Base-by-base conservation (phyloP, 176 grass and related monocot genomes). In the Ensete glaucum region DNA sequence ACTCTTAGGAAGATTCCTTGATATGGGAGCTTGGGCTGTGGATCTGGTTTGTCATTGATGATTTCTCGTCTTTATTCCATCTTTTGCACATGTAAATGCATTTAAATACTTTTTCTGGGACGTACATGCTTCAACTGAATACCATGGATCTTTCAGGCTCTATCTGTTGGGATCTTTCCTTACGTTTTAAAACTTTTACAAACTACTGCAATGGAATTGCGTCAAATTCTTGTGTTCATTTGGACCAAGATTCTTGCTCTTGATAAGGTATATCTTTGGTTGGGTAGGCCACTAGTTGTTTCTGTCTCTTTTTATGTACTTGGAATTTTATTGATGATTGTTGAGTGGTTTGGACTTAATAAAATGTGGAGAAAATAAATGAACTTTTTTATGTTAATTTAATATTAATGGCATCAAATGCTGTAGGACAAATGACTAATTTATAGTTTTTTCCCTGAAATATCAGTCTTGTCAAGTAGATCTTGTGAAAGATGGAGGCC, bases 211-310 rank as follows among this genome's bases (percentile, higher is more conserved):
- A 76, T 86, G 72, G 95, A 99, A 69, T 69, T 99, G 73, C 90
- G 88, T 15, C 95, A 99, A 87, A 99, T 96, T 84, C 95, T 98
- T 77, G 90, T 98, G 72, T 98, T 98, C 72, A 93, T 98, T 83
- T 98, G 95, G 95, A 98, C 95, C 73, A 98, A 98, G 83, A 98
- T 98, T 82, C 90, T 98, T 71, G 89, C 95, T 55, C 95, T 98
- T 70, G 95, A 98, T 81, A 98, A 98, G 90, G 95, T 87, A 80
- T 29, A 26, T 52, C 52, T 68, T 76, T 50, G 69, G 6, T 64
- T 73, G 15, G 20, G 17, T 62, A 2, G 57, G 17, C 20, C 20
- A 2, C 22, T 65, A 58, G 14, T 34, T 56, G 52, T 74, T 78
- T 16, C n/a, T 73, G 52, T 6, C 23, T 20, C 23, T 15, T 14